Percentiles rank a stretch among this genome's conserved stretches.
Conservation (phyloP, 2,329 filamentous ascomycete species). For the Neophaeococcomyces aloes region DNA sequence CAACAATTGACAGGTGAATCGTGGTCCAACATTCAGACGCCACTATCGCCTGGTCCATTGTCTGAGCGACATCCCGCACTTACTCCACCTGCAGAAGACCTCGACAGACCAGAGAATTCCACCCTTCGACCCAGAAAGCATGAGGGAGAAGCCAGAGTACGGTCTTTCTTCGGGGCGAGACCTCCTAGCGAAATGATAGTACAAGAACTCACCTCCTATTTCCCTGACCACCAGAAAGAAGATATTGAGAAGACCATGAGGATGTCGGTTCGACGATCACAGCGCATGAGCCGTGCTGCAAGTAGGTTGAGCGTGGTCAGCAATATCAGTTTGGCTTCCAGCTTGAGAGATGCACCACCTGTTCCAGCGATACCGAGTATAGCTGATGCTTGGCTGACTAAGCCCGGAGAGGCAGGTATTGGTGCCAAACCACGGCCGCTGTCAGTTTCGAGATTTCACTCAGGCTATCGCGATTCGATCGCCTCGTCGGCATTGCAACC, state of each 20-base stretch:
- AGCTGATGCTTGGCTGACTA: constrained; percentile 69
- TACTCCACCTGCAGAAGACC: constrained; percentile 36
- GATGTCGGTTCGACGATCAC: constrained; percentile 80
- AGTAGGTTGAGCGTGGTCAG: constrained; percentile 89
- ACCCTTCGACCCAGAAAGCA: constrained; percentile 16
- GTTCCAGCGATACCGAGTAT: constrained; percentile 65
- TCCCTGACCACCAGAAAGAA: constrained; percentile 86
- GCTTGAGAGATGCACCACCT: constrained; percentile 81
- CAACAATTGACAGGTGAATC: constrained; percentile 81
- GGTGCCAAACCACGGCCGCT: constrained; percentile 42
- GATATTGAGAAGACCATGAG: constrained; percentile 94
- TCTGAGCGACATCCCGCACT: constrained; percentile 27
- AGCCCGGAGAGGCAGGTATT: constrained; percentile 41
- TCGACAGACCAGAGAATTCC: constrained; percentile 32
- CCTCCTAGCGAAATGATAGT: constrained; percentile 96
- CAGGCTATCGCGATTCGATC: constrained; percentile 72
- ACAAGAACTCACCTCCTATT: constrained; percentile 91
- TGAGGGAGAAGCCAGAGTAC: constrained; percentile 30
- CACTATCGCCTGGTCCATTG: constrained; percentile 59
- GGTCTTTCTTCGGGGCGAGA: constrained; percentile 75
- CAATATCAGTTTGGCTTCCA: constrained; percentile 85
- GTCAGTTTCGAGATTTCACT: constrained; percentile 50
- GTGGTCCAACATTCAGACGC: constrained; percentile 75
- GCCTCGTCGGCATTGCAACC: constrained; percentile 82
- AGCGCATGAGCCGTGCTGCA: constrained; percentile 81